Conservation (phyloP, 768 basidiomycete species). For the Xanthoconium stramineum region DNA sequence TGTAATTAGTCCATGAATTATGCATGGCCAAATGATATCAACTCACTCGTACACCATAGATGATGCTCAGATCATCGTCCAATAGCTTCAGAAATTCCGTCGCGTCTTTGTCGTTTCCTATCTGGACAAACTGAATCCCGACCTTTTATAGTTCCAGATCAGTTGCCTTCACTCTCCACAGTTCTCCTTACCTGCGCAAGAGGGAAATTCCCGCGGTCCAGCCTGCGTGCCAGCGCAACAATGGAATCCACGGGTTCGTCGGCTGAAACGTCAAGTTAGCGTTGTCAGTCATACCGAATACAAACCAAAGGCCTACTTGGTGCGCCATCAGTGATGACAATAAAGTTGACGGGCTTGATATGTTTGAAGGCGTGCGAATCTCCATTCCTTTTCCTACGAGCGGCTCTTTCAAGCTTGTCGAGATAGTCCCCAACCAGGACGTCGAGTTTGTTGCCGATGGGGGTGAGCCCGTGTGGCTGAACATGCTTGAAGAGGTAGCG, state of each 20-base stretch:
- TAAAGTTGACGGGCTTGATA: conserved; percentile 56
- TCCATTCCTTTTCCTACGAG: conserved; percentile 21
- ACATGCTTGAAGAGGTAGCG: conserved; percentile 43
- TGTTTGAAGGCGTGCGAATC: conserved; percentile 22
- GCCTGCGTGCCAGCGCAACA: conserved; percentile 42
- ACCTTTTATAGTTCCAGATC: conserved; percentile 36
- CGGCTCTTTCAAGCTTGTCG: conserved; percentile 32
- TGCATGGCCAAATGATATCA: neutral
- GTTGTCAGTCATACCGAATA: neutral
- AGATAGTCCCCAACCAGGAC: conserved; percentile 38
- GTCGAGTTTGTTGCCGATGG: conserved; percentile 43
- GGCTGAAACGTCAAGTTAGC: conserved; percentile 30
- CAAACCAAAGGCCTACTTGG: conserved; percentile 40
- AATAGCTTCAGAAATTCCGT: conserved; percentile 47
- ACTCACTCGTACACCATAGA: conserved; percentile 44
- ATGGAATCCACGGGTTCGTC: conserved; percentile 53
- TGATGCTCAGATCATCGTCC: conserved; percentile 51
- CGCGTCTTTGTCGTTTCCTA: conserved; percentile 47
- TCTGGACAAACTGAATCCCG: conserved; percentile 71
- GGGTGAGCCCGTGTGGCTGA: conserved; percentile 42
- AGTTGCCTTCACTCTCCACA: neutral
- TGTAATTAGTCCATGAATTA: neutral
- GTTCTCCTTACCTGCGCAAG: conserved; percentile 44
- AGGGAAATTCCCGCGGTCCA: conserved; percentile 52
- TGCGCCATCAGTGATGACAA: conserved; percentile 63